These are phyloP conservation scores for Rhizophagus sp. DNA, from an alignment of 192 early-diverging fungal species.

Conservation along the genomic window DNA sequence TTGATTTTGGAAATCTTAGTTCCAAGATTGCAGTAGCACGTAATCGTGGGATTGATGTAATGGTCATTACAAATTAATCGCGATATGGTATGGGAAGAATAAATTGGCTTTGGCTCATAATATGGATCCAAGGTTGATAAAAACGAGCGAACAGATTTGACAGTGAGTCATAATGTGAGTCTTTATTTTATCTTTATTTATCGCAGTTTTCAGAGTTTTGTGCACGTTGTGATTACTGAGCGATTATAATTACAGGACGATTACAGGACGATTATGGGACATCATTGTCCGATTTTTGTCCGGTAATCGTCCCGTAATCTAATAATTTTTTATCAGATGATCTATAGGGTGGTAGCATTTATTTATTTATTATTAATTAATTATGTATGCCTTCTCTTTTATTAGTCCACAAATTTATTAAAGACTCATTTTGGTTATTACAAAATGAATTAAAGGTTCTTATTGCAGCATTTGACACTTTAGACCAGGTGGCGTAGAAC, in stretches of 20 bases:
- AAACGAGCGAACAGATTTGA: slow-evolving; percentile 54
- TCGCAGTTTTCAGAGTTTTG: neutral
- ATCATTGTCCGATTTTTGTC: too few relatives aligned
- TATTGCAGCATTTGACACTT: slow-evolving; percentile 86
- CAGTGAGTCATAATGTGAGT: slow-evolving; percentile 42
- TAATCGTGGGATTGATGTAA: slow-evolving; percentile 98
- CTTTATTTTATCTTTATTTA: neutral
- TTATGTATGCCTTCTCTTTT: neutral
- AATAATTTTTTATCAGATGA: too few relatives aligned
- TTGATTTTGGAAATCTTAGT: slow-evolving; percentile 97
- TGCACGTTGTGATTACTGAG: too few relatives aligned
- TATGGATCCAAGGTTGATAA: slow-evolving; percentile 55
- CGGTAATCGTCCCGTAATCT: too few relatives aligned
- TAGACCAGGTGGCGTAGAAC: slow-evolving; percentile 90
- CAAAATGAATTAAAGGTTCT: slow-evolving; percentile 65
- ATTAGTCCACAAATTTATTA: slow-evolving; percentile 90
- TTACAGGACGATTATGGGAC: too few relatives aligned
- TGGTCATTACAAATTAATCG: slow-evolving; percentile 32
- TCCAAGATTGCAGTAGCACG: slow-evolving; percentile 95
- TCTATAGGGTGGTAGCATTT: too few relatives aligned
- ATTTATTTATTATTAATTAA: neutral
- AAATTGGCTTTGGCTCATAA: slow-evolving; percentile 43
- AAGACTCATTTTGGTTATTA: slow-evolving; percentile 95
- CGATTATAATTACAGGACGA: too few relatives aligned
- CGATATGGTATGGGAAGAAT: slow-evolving; percentile 33